Evolutionary conservation across 2,329 filamentous ascomycete species (phyloP).

Genomic region (Hymenoscyphus linearis): DNA sequence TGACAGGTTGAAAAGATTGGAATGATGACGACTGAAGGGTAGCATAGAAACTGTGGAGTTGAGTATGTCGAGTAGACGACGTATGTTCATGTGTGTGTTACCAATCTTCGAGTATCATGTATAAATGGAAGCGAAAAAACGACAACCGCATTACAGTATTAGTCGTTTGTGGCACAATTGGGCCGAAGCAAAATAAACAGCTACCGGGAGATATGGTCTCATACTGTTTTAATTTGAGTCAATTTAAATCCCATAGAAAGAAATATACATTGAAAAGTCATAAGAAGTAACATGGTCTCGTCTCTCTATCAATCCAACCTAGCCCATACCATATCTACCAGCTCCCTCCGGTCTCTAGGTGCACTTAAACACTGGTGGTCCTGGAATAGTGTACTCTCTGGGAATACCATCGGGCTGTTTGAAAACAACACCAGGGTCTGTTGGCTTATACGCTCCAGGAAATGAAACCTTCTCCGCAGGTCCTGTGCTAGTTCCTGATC

Average conservation of each 20-base stretch:
- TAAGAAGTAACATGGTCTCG: no score
- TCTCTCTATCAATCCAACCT: no score
- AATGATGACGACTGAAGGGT: not conserved
- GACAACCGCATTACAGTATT: no score
- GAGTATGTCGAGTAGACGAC: not conserved
- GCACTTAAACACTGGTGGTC: slow-evolving; percentile 44
- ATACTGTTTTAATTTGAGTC: no score
- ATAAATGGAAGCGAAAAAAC: no score
- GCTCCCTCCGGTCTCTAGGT: no score
- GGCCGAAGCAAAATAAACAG: not conserved
- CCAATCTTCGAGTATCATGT: not conserved
- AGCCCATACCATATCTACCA: no score
- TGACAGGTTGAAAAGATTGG: not conserved
- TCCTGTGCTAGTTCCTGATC: slow-evolving; percentile 33
- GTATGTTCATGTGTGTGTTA: not conserved
- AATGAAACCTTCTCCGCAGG: slow-evolving; percentile 31
- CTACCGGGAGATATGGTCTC: no score
- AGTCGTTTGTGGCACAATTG: not conserved
- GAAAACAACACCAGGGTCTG: slow-evolving; percentile 30
- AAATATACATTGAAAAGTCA: no score
- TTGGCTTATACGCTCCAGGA: slow-evolving; percentile 32
- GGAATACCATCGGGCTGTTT: slow-evolving; percentile 27
- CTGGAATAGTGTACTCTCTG: slow-evolving; percentile 41
- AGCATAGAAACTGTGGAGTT: no score
- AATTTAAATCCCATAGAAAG: no score